phyloP scores from a whole-genome alignment of 164 flowering plant species.

The Dillenia turbinata region DNA sequence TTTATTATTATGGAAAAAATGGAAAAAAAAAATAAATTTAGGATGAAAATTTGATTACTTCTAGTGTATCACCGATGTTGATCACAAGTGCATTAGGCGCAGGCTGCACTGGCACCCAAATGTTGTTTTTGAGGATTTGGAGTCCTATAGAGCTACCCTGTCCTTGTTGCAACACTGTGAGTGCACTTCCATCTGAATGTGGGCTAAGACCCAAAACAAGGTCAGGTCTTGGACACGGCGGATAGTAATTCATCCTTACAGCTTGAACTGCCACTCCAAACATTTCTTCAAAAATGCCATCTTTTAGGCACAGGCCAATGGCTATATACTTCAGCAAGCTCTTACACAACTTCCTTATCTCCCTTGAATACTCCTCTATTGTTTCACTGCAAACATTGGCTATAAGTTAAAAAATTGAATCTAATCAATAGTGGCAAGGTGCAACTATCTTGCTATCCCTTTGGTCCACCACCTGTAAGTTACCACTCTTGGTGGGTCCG shows the following conservation, averaged over 20 bases:
- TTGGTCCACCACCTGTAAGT: too few relatives aligned
- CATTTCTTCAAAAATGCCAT: conserved; percentile 52
- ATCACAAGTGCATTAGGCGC: conserved; percentile 69
- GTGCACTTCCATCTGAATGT: conserved; percentile 94
- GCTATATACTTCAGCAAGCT: conserved; percentile 58
- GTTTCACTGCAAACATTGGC: conserved; percentile 42
- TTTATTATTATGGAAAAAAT: neutral
- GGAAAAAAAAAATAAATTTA: neutral
- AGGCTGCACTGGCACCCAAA: conserved; percentile 74
- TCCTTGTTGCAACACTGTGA: conserved; percentile 80
- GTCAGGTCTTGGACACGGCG: conserved; percentile 88
- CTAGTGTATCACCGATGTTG: conserved; percentile 90
- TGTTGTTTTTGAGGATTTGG: conserved; percentile 66
- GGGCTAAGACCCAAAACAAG: conserved; percentile 86
- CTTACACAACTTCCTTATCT: conserved; percentile 55
- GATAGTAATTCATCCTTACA: conserved; percentile 91
- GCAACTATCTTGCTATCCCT: too few relatives aligned
- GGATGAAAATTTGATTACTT: conserved; percentile 32
- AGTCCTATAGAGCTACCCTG: conserved; percentile 63
- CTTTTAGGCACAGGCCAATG: conserved; percentile 42
- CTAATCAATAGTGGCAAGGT: too few relatives aligned
- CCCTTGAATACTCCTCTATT: conserved; percentile 55
- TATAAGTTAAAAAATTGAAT: too few relatives aligned
- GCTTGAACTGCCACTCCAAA: conserved; percentile 85
- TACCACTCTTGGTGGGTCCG: too few relatives aligned